Base-by-base conservation (phyloP, 176 grass and related monocot genomes). In the Aegilops longissima region DNA sequence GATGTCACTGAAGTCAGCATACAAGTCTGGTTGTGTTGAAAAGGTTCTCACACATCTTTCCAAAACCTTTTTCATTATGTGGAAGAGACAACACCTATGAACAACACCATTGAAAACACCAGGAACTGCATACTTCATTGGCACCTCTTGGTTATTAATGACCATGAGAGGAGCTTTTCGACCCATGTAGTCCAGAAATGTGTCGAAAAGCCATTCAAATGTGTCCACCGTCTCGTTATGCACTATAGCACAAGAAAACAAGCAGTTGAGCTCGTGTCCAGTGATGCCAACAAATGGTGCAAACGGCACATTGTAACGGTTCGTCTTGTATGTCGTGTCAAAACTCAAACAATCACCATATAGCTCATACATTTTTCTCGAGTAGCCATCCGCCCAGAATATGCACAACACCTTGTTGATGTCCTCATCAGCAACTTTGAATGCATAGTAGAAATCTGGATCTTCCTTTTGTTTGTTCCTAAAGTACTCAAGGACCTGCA, bases 121-220 rank as follows among this genome's bases (percentile, higher is more conserved):
- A 10, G n/a, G 21, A 24, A 63, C n/a, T 1, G 3, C 0, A 1
- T 0, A 0, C 8, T 24, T 63, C n/a, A 63, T 63, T 0, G 5
- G 4, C 4, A 51, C 47, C 4, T 51, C 47, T 51, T 51, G 47
- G 13, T 51, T 13, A 14, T 8, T 24, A 4, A 63, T 63, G n/a
- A 63, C n/a, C 9, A 3, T 23, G 6, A 63, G 9, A 9, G n/a
- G 61, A 9, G 61, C 20, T 63, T 63, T 63, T n/a, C 9, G 6
- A 0, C 21, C 1, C 20, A 63, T 63, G n/a, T 3, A n/a, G 8
- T 63, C 5, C n/a, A 63, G n/a, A 25, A 63, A 63, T 24, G 61
- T 63, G 6, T 63, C 1, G n/a, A 63, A 24, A 20, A 63, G 3
- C 25, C 63, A 66, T 12, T 66, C 12, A 29, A 66, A 66, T 0